Evolutionary conservation across 2,329 filamentous ascomycete species (phyloP).

Genomic region (Sporothrix pallida): DNA sequence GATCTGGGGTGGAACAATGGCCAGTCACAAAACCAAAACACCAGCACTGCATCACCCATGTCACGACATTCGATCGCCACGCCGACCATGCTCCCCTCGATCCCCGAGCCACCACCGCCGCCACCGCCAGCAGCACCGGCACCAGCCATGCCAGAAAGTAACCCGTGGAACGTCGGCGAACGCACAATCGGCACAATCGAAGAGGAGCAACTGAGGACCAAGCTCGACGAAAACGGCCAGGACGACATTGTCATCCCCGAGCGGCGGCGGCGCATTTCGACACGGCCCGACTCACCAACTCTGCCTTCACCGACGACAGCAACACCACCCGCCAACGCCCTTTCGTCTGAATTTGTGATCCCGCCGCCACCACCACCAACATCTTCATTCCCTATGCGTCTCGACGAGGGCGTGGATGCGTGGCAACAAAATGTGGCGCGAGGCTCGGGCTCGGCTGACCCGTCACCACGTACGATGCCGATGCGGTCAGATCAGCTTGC

Average conservation of each 20-base stretch:
- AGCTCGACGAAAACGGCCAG: slow-evolving; percentile 24
- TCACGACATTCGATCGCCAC: slow-evolving; percentile 16
- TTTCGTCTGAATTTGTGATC: not conserved
- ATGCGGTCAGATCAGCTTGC: not conserved
- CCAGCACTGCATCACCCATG: not conserved
- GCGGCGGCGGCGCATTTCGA: slow-evolving; percentile 35
- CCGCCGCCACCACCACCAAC: slow-evolving; percentile 19
- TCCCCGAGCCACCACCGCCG: slow-evolving; percentile 25
- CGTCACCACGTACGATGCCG: slow-evolving; percentile 17
- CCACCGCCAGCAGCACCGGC: slow-evolving; percentile 29
- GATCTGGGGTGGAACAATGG: slow-evolving; percentile 38
- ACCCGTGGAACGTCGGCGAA: slow-evolving; percentile 39
- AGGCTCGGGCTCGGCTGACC: not conserved
- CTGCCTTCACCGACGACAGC: slow-evolving; percentile 32
- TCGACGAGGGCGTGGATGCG: slow-evolving; percentile 33
- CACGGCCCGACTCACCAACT: slow-evolving; percentile 39
- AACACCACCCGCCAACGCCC: not conserved
- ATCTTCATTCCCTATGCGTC: slow-evolving; percentile 1
- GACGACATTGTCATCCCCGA: slow-evolving; percentile 5
- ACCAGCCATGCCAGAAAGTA: slow-evolving; percentile 35
- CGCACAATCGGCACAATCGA: slow-evolving; percentile 35
- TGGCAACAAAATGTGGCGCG: slow-evolving; percentile 27
- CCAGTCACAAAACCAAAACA: slow-evolving; percentile 3
- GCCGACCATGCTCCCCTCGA: slow-evolving; percentile 21
- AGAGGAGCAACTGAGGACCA: slow-evolving; percentile 25